phyloP scores from a whole-genome alignment of 768 basidiomycete species.

The Pisolithus microcarpus region DNA sequence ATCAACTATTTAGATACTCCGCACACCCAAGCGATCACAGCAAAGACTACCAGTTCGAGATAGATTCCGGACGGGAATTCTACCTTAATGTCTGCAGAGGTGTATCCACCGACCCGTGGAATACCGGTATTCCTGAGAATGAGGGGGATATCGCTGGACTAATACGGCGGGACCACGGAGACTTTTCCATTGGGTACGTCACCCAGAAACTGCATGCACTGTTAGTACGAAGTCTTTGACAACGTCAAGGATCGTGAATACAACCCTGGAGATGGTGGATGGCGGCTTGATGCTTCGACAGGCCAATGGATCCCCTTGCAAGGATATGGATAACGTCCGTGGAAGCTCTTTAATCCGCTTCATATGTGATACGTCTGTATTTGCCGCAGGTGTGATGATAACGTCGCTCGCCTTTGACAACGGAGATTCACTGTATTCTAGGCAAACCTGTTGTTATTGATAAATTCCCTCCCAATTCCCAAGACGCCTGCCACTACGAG shows the following conservation, averaged over 20 bases:
- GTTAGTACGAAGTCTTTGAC: not conserved
- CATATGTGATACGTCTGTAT: conserved; percentile 63
- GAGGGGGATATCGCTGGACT: conserved; percentile 54
- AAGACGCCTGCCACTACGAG: conserved; percentile 66
- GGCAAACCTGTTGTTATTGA: conserved; percentile 53
- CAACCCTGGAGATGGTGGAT: conserved; percentile 49
- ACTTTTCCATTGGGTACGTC: conserved; percentile 66
- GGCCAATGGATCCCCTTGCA: conserved; percentile 60
- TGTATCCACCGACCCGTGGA: conserved; percentile 52
- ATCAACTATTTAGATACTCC: not conserved
- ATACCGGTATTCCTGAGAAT: conserved; percentile 40
- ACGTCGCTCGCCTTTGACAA: not conserved
- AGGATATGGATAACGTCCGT: conserved; percentile 31
- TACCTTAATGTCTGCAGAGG: conserved; percentile 60
- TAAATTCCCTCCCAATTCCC: conserved; percentile 55
- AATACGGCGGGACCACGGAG: conserved; percentile 52
- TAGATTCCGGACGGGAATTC: conserved; percentile 40
- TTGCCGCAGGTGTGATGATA: conserved; percentile 38
- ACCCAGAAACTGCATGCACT: not conserved
- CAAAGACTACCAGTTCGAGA: conserved; percentile 54
- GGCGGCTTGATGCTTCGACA: conserved; percentile 50
- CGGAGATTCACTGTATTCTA: conserved; percentile 2
- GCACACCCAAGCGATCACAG: conserved; percentile 30
- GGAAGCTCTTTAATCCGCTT: conserved; percentile 71
- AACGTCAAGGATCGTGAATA: conserved; percentile 37